A percentile compares a stretch with the other conserved stretches of the same genome.
These are phyloP conservation scores for Suillus subaureus DNA, from an alignment of 768 basidiomycete species.

Conservation along the genomic window DNA sequence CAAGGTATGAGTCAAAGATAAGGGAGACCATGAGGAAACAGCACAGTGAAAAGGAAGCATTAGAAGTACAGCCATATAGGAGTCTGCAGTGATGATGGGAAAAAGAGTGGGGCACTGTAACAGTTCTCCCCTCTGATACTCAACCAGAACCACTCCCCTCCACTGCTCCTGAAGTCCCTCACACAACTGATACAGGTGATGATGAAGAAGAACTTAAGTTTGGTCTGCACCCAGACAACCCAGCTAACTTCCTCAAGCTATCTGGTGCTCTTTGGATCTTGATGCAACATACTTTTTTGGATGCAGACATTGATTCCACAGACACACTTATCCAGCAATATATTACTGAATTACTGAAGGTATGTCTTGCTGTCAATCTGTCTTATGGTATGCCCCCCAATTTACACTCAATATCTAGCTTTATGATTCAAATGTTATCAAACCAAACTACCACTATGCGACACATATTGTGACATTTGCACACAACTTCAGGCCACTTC, in stretches of 20 bases:
- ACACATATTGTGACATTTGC: constrained; percentile 31
- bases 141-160: neutral
- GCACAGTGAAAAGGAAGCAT: too few relatives aligned
- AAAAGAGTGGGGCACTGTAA: too few relatives aligned
- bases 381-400: neutral
- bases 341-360: constrained; percentile 20
- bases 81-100: too few relatives aligned
- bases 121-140: neutral
- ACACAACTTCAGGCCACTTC: constrained; percentile 37
- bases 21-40: too few relatives aligned
- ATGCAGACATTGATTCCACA: constrained; percentile 11
- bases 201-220: constrained; percentile 8
- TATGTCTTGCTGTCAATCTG: constrained; percentile 7
- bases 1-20: too few relatives aligned
- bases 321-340: constrained; percentile 26
- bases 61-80: too few relatives aligned
- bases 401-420: neutral
- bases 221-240: constrained; percentile 20
- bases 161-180: neutral
- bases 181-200: neutral
- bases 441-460: too few relatives aligned
- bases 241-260: constrained; percentile 25
- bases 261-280: constrained; percentile 18
- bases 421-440: too few relatives aligned
- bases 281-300: constrained; percentile 8